phyloP scores from a whole-genome alignment of 768 basidiomycete species.

The Trametes elegans region DNA sequence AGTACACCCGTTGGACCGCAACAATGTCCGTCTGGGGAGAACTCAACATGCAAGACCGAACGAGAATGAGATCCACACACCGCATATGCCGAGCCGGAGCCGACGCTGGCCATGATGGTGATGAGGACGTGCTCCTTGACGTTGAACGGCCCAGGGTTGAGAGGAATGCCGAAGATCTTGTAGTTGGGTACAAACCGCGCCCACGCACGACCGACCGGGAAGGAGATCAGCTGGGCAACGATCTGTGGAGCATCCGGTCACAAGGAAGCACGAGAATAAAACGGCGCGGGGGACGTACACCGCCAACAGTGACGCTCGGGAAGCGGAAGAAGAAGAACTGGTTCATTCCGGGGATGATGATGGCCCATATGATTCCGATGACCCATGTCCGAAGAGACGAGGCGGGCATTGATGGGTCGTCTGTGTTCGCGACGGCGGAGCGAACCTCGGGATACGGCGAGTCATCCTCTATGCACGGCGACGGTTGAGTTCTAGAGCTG shows the following conservation, averaged over 20 bases:
- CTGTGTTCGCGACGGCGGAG: slow-evolving; percentile 58
- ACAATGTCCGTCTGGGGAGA: slow-evolving; percentile 57
- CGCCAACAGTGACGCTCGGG: slow-evolving; percentile 61
- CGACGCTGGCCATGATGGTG: slow-evolving; percentile 44
- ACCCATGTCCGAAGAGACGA: slow-evolving; percentile 44
- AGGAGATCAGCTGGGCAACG: slow-evolving; percentile 70
- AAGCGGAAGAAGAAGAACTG: slow-evolving; percentile 80
- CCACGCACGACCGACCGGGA: slow-evolving; percentile 62
- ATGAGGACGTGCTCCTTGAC: slow-evolving; percentile 54
- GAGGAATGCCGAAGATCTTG: slow-evolving; percentile 53
- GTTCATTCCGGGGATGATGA: slow-evolving; percentile 59
- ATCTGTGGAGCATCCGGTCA: slow-evolving; percentile 36
- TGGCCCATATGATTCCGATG: slow-evolving; percentile 52
- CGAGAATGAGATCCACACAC: slow-evolving; percentile 29
- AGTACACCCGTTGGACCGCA: slow-evolving; percentile 71
- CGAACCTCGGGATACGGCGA: slow-evolving; percentile 33
- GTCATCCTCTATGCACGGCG: slow-evolving; percentile 23
- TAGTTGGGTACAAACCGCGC: slow-evolving; percentile 52
- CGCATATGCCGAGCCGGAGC: slow-evolving; percentile 41
- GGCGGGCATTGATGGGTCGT: slow-evolving; percentile 58
- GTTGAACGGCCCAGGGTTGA: slow-evolving; percentile 77
- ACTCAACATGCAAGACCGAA: too few species aligned
- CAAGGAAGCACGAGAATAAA: not conserved
- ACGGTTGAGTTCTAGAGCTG: not conserved
- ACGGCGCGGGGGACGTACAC: slow-evolving; percentile 29